Evolutionary conservation across 2,329 filamentous ascomycete genomes (phyloP), one percentile per base, ranked within the genome.

Genomic region (Botrytis squamosa): DNA sequence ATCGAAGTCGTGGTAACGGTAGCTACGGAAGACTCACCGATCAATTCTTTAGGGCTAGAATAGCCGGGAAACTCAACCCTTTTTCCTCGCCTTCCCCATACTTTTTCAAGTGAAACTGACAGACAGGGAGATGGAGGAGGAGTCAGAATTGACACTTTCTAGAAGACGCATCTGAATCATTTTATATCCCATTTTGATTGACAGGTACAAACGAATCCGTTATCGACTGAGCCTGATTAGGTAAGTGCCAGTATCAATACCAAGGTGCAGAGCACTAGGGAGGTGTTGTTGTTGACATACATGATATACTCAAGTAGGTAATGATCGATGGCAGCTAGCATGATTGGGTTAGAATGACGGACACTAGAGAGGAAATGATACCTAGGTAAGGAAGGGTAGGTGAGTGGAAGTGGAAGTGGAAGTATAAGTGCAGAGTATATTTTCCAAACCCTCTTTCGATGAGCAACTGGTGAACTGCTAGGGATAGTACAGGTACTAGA

Each of bases 91-190:
- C 25, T 46, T 46, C 44, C 63, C 16, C 44, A 25, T 46, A 38
- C 59, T 62, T 62, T 62, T 29, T 18, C 25, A 38, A 38, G 33
- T 40, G 59, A 62, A n/a, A 38, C 36, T 18, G 59, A 25, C 36
- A 40, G 64, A 16, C 36, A 40, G 64, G 64, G 42, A 66, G 42
- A 25, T 25, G 29, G 20, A 66, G 42, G 36, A 8, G 29, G 20
- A 49, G 59, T n/a, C 42, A 52, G 44, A 18, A 36, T 69, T 69
- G 52, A 57, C 18, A 20, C 55, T 60, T 70, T 60, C 67, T 46
- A 60, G 67, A 62, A 62, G 52, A 70, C 52, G 38, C 44, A 59
- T 60, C 38, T 62, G 67, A 70, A 62, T 70, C 67, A 44, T 33
- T 25, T 33, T 22, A 18, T 44, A 29, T 59, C n/a, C 33, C 49